phyloP scores from a whole-genome alignment of 2,329 filamentous ascomycete species.

The Apiospora pterosperma region DNA sequence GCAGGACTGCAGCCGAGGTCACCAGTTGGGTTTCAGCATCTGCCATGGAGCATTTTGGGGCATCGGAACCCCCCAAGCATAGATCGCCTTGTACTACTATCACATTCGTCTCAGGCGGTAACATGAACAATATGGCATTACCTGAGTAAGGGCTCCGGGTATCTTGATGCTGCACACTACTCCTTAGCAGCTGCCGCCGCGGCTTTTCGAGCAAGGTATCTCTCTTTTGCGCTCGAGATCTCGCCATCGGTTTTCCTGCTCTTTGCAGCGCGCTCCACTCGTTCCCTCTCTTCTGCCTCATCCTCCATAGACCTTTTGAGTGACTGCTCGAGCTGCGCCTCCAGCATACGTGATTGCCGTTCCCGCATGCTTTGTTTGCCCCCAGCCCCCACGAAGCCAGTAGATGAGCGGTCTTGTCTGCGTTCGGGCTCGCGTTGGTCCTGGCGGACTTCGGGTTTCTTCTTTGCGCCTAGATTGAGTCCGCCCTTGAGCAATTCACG shows the following conservation, averaged over 20 bases:
- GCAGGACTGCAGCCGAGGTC: background rate
- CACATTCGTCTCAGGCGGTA: background rate
- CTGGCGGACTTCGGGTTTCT: constrained; percentile 43
- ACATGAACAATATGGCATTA: background rate
- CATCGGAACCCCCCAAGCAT: background rate
- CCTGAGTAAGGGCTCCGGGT: background rate
- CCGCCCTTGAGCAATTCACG: constrained; percentile 74
- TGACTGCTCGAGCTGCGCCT: constrained; percentile 70
- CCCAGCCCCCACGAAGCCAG: constrained; percentile 37
- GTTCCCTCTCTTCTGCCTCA: constrained; percentile 60
- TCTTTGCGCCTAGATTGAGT: constrained; percentile 67
- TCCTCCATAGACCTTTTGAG: constrained; percentile 70
- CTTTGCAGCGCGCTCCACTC: constrained; percentile 65
- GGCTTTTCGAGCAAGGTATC: constrained; percentile 77
- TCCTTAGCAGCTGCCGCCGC: constrained; percentile 65
- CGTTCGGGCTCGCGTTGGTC: constrained; percentile 26
- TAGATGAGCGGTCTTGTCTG: constrained; percentile 23
- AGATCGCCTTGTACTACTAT: constrained; percentile 2
- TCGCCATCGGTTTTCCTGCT: constrained; percentile 74
- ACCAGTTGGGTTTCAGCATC: background rate
- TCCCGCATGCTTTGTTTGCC: constrained; percentile 68
- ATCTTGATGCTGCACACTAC: background rate
- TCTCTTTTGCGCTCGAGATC: constrained; percentile 73
- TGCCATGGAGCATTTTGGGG: background rate
- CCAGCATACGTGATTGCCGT: constrained; percentile 75